These are phyloP conservation scores for Pseudopithomyces chartarum DNA, from an alignment of 2,329 filamentous ascomycete genomes.

Conservation along the genomic window DNA sequence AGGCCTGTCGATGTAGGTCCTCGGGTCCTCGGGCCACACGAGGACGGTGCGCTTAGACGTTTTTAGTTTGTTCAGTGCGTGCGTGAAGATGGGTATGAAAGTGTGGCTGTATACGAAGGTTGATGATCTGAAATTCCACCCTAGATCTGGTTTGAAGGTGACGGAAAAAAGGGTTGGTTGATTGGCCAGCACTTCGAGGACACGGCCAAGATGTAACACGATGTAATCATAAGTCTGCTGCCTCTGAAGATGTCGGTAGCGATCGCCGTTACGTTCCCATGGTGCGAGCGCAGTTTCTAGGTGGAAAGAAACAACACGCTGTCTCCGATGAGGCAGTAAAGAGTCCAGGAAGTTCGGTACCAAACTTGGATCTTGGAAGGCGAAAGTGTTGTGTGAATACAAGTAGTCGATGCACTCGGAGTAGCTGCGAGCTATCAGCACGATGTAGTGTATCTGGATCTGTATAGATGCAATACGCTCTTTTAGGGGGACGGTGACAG, in stretches of 20 bases:
- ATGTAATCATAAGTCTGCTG: background rate
- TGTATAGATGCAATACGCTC: too few relatives aligned
- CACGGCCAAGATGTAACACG: background rate
- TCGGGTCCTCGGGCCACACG: background rate
- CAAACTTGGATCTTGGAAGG: conserved; percentile 3
- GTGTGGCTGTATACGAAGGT: too few relatives aligned
- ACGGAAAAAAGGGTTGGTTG: background rate
- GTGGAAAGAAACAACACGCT: conserved; percentile 4
- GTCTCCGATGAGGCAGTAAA: conserved; percentile 2
- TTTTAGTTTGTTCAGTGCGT: background rate
- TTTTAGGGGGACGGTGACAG: too few relatives aligned
- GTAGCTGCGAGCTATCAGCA: conserved; percentile 6
- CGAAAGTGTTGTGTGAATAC: conserved; percentile 13
- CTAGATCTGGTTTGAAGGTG: background rate
- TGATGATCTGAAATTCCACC: background rate
- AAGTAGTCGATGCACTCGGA: conserved; percentile 11
- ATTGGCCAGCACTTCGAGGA: background rate
- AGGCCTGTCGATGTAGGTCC: background rate
- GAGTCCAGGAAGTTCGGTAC: background rate
- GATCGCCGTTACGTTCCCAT: background rate
- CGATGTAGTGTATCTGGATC: background rate
- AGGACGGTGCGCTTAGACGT: background rate
- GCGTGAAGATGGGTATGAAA: background rate
- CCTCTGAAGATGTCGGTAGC: background rate
- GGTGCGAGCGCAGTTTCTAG: background rate